Percentiles rank a stretch among this genome's conserved stretches.
phyloP scores from a whole-genome alignment of 225 moss, liverwort and hornwort genomes.

The Antitrichia curtipendula region DNA sequence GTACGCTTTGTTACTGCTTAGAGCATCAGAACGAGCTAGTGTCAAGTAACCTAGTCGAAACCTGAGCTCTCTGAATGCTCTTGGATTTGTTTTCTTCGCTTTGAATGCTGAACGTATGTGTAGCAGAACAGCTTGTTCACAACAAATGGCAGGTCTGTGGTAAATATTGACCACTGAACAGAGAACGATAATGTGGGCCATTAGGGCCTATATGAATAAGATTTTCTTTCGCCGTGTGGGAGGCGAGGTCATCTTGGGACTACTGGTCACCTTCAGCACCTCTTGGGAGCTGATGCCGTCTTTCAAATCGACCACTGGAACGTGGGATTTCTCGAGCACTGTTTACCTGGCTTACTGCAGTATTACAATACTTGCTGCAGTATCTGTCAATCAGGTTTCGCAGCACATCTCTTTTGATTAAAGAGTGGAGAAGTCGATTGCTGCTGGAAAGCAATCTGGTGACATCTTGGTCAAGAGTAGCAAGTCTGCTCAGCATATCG shows the following conservation, averaged over 20 bases:
- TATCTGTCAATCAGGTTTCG: neutral
- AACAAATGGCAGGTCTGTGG: neutral
- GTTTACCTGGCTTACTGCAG: neutral
- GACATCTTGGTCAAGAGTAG: neutral
- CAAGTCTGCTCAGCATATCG: neutral
- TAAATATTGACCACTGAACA: neutral
- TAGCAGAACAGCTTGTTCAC: neutral
- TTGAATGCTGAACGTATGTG: neutral
- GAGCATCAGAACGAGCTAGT: neutral
- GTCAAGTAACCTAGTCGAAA: neutral
- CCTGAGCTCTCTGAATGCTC: neutral
- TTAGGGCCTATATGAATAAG: neutral
- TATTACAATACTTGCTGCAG: neutral
- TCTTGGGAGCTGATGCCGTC: neutral
- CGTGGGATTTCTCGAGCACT: neutral
- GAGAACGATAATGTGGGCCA: neutral
- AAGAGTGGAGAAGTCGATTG: neutral
- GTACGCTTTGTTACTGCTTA: conserved; percentile 29
- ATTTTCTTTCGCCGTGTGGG: neutral
- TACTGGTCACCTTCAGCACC: neutral
- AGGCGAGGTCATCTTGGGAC: neutral
- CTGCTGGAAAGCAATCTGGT: neutral
- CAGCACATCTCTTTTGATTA: neutral
- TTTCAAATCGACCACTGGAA: neutral
- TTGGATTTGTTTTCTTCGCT: neutral